These are phyloP conservation scores for Naematelia encephala DNA, from an alignment of 768 basidiomycete genomes.

Conservation along the genomic window DNA sequence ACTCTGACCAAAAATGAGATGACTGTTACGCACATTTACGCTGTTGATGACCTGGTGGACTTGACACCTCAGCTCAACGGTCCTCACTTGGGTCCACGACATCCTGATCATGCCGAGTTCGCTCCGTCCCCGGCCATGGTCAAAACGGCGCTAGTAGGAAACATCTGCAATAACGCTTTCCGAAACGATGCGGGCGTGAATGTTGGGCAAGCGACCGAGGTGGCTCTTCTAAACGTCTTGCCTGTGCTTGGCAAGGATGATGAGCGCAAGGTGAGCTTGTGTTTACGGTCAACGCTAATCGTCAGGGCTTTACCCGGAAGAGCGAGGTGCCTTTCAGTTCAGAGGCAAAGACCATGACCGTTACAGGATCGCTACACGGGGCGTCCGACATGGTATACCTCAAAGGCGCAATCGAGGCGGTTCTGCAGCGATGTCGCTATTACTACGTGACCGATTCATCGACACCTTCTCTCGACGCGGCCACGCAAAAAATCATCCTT, in stretches of 20 bases:
- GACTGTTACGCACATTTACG: slow-evolving; percentile 83
- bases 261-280: slow-evolving; percentile 62
- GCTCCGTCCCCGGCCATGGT: slow-evolving; percentile 63
- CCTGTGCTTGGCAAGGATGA: slow-evolving; percentile 66
- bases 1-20: slow-evolving; percentile 95
- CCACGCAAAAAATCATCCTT: slow-evolving; percentile 65
- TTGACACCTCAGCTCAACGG: slow-evolving; percentile 60
- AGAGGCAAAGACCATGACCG: slow-evolving; percentile 88
- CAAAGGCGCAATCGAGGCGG: slow-evolving; percentile 85
- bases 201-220: slow-evolving; percentile 89
- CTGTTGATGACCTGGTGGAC: slow-evolving; percentile 73
- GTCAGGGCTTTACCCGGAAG: slow-evolving; percentile 48
- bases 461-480: slow-evolving; percentile 70
- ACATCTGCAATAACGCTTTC: slow-evolving; percentile 84
- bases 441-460: slow-evolving; percentile 89
- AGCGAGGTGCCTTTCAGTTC: slow-evolving; percentile 87
- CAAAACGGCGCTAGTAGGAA: slow-evolving; percentile 76
- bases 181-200: slow-evolving; percentile 67
- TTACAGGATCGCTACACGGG: slow-evolving; percentile 67
- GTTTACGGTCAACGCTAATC: not conserved
- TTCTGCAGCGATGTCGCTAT: slow-evolving; percentile 79
- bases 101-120: slow-evolving; percentile 38
- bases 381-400: slow-evolving; percentile 75
- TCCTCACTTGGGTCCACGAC: slow-evolving; percentile 31
- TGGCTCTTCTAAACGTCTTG: slow-evolving; percentile 79